phyloP scores from a whole-genome alignment of 371 early-diverging fungal species.

The Rhizopus arrhizus region DNA sequence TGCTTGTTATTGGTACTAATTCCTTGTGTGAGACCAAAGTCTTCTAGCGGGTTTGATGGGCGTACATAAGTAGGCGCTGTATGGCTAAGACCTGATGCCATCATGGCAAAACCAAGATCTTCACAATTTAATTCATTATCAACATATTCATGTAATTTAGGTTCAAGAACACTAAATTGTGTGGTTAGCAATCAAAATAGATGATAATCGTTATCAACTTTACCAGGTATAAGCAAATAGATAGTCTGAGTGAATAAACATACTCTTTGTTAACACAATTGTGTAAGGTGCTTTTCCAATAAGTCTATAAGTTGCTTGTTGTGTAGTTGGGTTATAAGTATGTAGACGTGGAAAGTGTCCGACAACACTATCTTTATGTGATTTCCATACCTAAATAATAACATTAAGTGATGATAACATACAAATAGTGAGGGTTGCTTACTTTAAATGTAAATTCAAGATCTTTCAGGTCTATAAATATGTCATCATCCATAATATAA shows the following conservation, averaged over 20 bases:
- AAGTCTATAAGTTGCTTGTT: slow-evolving; percentile 29
- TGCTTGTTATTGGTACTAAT: slow-evolving; percentile 41
- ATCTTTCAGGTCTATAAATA: slow-evolving; percentile 36
- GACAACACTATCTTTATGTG: slow-evolving; percentile 37
- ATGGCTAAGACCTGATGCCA: slow-evolving; percentile 43
- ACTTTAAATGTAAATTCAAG: slow-evolving; percentile 42
- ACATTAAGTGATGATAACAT: background rate
- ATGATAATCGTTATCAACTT: slow-evolving; percentile 2
- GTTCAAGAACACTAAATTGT: slow-evolving; percentile 34
- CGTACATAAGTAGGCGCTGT: slow-evolving; percentile 30
- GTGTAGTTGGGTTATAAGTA: slow-evolving; percentile 25
- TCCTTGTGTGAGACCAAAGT: slow-evolving; percentile 40
- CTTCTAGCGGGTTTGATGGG: slow-evolving; percentile 25
- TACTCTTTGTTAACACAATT: slow-evolving; percentile 52
- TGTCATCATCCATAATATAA: slow-evolving; percentile 51
- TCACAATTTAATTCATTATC: slow-evolving; percentile 49
- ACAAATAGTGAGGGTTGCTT: background rate
- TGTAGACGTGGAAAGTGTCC: slow-evolving; percentile 53
- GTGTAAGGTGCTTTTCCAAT: slow-evolving; percentile 30
- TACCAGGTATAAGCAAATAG: slow-evolving; percentile 51
- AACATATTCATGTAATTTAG: slow-evolving; percentile 35
- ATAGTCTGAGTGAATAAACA: slow-evolving; percentile 52
- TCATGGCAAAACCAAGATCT: slow-evolving; percentile 50
- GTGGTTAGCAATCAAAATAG: background rate
- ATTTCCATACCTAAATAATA: slow-evolving; percentile 29